Evolutionary conservation across 345 rosid species (phyloP), one percentile per base, ranked within the genome.

Genomic region (Murraya koenigii): DNA sequence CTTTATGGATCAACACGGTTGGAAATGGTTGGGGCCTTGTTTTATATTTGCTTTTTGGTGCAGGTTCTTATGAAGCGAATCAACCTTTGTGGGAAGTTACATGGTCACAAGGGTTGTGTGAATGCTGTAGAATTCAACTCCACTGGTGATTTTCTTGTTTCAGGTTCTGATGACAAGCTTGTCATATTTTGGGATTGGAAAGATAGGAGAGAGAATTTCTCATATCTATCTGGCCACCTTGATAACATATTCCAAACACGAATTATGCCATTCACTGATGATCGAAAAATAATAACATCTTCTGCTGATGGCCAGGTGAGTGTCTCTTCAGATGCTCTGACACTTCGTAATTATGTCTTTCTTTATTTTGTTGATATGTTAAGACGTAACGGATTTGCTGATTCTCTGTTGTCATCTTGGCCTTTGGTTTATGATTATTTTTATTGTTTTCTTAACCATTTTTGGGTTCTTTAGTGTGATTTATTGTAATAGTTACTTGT

Each of bases 261-360:
- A 66, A 81, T 89, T 60, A 83, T 90, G 83, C 94, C 94, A 1
- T 84, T 87, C 13, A 74, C 88, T 6, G 92, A 87, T 79, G 88
- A 89, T 74, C 65, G 82, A 32, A 86, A 70, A 44, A 82, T 89
- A 65, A 83, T 89, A 38, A 89, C 94, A 33, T 90, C 92, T 59
- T 80, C 89, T 66, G 88, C 88, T 44, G 94, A 90, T 80, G 92
- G 94, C 59, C 89, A 89, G 90, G 92, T 90, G 77, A 59, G 17
- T 58, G 52, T 52, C 20, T 17, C 14, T 33, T 17, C 9, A 64
- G 25, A 38, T 54, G 28, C 36, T 72, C n/a, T 68, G 9, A 30
- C 28, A 2, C 44, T 23, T 23, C 11, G 9, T n/a, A 49, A 64
- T 52, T 36, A 41, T 25, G 2, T 26, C 11, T 25, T 55, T 25